These are phyloP conservation scores for Margaritispora aquatica DNA, from an alignment of 495 filamentous ascomycete species.

Conservation along the genomic window DNA sequence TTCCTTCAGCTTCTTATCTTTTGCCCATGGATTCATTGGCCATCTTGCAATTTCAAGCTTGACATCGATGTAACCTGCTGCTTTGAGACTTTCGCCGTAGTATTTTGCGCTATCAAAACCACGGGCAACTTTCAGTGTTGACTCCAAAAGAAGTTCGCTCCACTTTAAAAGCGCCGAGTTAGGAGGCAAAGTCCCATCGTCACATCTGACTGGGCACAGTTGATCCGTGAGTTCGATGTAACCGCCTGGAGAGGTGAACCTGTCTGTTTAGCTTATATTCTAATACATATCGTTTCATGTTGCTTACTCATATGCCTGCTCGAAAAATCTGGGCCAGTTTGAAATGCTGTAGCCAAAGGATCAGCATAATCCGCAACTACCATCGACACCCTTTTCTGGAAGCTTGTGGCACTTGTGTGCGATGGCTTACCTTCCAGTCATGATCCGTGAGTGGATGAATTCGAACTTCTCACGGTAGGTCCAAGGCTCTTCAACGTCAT, in stretches of 20 bases:
- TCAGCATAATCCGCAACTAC: too few species aligned
- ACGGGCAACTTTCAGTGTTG: constrained; percentile 11
- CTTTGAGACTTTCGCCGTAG: constrained; percentile 27
- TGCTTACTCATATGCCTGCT: constrained; percentile 1
- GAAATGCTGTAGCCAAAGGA: constrained; percentile 5
- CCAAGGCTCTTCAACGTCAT: constrained; percentile 45
- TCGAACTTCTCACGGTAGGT: constrained; percentile 36
- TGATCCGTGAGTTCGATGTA: not conserved
- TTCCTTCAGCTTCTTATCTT: constrained; percentile 34
- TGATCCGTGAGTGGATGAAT: constrained; percentile 38
- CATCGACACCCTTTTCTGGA: too few species aligned
- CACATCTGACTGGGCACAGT: not conserved
- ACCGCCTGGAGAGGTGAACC: not conserved
- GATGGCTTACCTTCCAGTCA: constrained; percentile 28
- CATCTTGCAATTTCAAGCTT: constrained; percentile 39
- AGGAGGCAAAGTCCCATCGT: not conserved
- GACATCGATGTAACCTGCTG: constrained; percentile 39
- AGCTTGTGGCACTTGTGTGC: too few species aligned
- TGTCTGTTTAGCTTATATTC: not conserved
- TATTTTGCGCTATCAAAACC: not conserved
- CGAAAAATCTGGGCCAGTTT: constrained; percentile 12
- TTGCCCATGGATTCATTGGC: constrained; percentile 45
- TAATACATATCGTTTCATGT: not conserved
- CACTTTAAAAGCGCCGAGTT: constrained; percentile 22
- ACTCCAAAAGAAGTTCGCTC: constrained; percentile 13